Evolutionary conservation across 2,329 filamentous ascomycete species (phyloP), one percentile per base, ranked within the genome.

Genomic region (Fusarium palustre): DNA sequence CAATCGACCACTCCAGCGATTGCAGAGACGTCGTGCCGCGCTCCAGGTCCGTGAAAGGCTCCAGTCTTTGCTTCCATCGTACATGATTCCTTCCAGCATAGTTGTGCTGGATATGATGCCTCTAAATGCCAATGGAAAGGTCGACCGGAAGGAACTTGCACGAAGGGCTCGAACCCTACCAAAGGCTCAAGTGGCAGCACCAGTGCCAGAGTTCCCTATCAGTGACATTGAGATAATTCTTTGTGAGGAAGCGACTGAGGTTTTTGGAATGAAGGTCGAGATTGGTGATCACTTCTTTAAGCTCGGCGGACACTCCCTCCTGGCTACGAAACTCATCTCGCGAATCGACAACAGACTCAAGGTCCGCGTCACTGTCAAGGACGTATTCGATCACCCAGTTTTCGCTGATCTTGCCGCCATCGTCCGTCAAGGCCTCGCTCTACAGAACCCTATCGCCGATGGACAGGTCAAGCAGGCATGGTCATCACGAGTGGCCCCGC

Each of bases 61-160:
- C 1, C 56, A 38, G 7, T 55, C 48, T 7, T 18, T 64, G 1
- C 34, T 76, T 2, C 74, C 75, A 7, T 41, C 72, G 0, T 76
- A 76, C 52, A 77, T 77, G 76, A 45, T 77, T 16, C 76, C 76
- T 1, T 43, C 61, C 1, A 55, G 20, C 9, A 71, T 77, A 8
- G 46, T 55, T 1, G 56, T 74, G 0, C 15, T 77, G 18, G 71
- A 74, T 2, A 41, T 69, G 5, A 70, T 77, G 55, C 76, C 76
- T n/a, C 43, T 76, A 36, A 74, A 75, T 20, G 46, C 57, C 2
- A 76, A 70, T 18, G 73, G 73, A 24, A 76, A 77, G 41, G 59
- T 75, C 0, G 74, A 77, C 30, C 59, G 74, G 0, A 61, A 65
- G 4, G 59, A 56, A 5, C 68, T 75, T 28, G 28, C 50, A 4